phyloP scores from a whole-genome alignment of 352 stramenopile species.

The Pythium apleroticum region DNA sequence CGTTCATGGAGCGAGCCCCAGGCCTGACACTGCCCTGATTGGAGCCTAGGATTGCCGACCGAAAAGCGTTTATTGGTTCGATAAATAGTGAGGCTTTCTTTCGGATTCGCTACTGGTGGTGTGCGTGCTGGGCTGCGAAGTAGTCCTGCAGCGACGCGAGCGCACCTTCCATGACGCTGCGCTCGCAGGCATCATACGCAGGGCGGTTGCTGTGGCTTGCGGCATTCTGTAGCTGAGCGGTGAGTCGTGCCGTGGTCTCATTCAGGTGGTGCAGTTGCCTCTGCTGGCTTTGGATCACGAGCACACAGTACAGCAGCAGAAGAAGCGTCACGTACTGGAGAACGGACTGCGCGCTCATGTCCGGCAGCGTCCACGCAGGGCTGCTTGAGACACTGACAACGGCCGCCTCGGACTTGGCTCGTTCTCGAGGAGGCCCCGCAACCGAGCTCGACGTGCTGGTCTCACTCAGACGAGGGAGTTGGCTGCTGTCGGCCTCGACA shows the following conservation, averaged over 20 bases:
- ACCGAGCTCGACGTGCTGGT: background rate
- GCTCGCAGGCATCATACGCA: slow-evolving; percentile 5
- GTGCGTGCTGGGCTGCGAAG: slow-evolving; percentile 8
- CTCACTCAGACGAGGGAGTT: background rate
- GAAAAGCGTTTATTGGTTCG: background rate
- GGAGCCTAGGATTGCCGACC: background rate
- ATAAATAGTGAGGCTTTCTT: background rate
- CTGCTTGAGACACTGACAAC: background rate
- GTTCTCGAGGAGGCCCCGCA: background rate
- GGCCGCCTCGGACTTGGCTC: background rate
- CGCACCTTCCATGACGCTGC: slow-evolving; percentile 11
- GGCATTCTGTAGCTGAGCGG: slow-evolving; percentile 1
- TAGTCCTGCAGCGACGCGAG: slow-evolving; percentile 5
- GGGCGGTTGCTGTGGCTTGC: background rate
- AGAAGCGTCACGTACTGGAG: slow-evolving; percentile 17
- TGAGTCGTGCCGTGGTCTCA: slow-evolving; percentile 14
- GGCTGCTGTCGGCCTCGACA: background rate
- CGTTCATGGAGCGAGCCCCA: slow-evolving; percentile 28
- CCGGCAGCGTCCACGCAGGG: background rate
- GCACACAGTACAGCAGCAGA: slow-evolving; percentile 24
- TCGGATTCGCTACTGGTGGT: background rate
- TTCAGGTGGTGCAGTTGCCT: slow-evolving; percentile 10
- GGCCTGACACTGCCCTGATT: slow-evolving; percentile 1
- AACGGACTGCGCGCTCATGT: slow-evolving; percentile 5
- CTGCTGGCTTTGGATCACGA: slow-evolving; percentile 23